These are phyloP conservation scores for Stramenopiles sp. DNA, from an alignment of 352 stramenopile genomes.

Conservation along the genomic window DNA sequence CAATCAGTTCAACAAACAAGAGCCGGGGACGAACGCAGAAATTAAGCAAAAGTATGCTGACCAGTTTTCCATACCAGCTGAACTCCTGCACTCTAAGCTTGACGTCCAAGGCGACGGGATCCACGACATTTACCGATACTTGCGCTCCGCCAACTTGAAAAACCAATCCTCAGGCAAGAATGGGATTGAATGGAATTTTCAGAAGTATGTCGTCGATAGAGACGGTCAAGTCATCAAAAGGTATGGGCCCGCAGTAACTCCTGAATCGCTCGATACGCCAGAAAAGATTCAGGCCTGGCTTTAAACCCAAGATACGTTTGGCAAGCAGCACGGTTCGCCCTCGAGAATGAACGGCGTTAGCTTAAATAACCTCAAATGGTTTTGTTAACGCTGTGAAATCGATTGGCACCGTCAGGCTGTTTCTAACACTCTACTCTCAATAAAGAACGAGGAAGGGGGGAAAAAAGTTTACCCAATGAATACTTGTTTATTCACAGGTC, in stretches of 20 bases:
- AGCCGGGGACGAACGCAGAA: background rate
- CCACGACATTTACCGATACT: background rate
- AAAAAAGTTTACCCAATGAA: too few species aligned
- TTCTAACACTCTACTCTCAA: too few species aligned
- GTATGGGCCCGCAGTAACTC: background rate
- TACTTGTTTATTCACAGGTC: too few species aligned
- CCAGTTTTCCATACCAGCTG: background rate
- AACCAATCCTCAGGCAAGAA: background rate
- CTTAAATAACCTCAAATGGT: too few species aligned
- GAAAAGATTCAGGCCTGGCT: background rate
- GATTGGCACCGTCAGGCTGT: too few species aligned
- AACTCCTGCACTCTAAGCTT: background rate
- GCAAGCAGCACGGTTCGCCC: too few species aligned
- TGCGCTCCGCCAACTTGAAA: background rate
- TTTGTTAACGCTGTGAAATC: too few species aligned
- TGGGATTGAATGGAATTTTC: background rate
- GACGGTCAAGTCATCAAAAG: background rate
- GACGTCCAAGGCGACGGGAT: background rate
- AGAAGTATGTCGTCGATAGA: background rate
- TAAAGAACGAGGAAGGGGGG: too few species aligned
- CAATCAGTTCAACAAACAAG: conserved; percentile 1
- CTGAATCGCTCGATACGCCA: background rate
- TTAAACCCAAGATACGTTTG: background rate
- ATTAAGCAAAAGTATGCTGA: background rate
- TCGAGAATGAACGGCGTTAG: too few species aligned